Conservation (phyloP, 768 basidiomycete genomes). For the Leccinum incarnatum region DNA sequence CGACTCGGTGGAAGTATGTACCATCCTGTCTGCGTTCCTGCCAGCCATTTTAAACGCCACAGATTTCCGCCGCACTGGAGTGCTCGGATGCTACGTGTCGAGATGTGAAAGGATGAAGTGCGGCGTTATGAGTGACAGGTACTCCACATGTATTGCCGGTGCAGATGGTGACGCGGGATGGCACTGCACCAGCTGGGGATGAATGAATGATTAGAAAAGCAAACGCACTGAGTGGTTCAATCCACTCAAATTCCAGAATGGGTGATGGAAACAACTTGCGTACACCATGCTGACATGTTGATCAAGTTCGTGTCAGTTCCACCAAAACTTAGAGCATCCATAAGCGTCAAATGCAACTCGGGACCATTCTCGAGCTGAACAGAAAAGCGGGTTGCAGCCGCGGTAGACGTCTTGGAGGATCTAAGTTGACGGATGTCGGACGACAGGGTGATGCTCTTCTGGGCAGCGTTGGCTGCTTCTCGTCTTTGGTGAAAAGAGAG, state of each 20-base stretch:
- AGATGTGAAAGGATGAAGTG: no score
- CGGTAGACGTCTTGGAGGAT: background rate
- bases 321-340: background rate
- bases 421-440: background rate
- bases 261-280: conserved; percentile 19
- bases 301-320: background rate
- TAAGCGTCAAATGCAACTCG: background rate
- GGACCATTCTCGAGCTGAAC: background rate
- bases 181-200: conserved; percentile 11
- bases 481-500: background rate
- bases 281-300: conserved; percentile 22
- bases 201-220: background rate
- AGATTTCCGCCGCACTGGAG: no score
- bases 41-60: no score
- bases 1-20: no score
- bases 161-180: conserved; percentile 12
- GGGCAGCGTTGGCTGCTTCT: background rate
- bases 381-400: background rate
- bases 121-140: no score
- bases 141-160: conserved; percentile 9
- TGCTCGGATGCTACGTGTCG: no score
- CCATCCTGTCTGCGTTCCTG: no score
- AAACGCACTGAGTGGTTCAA: background rate
- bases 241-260: conserved; percentile 17
- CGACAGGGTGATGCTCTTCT: background rate